A percentile compares a stretch with the other conserved stretches of the same genome.
Conservation (phyloP, 1,139 yeast species). For the Suhomyces taliae region DNA sequence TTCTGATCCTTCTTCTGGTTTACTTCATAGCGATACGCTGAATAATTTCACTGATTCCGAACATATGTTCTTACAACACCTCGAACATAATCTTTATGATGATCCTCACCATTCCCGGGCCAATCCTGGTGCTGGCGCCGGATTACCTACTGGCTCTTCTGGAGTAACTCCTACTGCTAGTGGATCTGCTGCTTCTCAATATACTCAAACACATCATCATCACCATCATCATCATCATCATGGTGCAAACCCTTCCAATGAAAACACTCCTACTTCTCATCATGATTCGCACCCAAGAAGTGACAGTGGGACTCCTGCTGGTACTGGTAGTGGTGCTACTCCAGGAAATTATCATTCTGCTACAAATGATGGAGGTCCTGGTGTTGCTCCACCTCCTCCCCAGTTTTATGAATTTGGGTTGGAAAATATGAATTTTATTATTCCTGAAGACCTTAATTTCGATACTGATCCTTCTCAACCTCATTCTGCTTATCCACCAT, state of each 20-base stretch:
- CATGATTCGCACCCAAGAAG: conserved; percentile 11
- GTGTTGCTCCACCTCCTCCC: conserved; percentile 7
- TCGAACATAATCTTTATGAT: conserved; percentile 16
- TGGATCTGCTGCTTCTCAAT: conserved; percentile 8
- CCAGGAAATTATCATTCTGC: too few relatives aligned
- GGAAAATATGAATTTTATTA: conserved; percentile 29
- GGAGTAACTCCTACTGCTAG: conserved; percentile 6
- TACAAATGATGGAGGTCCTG: neutral
- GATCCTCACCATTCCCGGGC: conserved; percentile 8
- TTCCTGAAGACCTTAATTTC: conserved; percentile 29
- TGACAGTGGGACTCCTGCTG: conserved; percentile 9
- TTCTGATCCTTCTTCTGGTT: conserved; percentile 2
- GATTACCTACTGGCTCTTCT: neutral
- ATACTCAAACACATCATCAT: conserved; percentile 11
- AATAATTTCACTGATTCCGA: conserved; percentile 15
- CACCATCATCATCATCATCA: conserved; percentile 14
- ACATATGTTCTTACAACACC: conserved; percentile 17
- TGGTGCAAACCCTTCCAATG: conserved; percentile 12
- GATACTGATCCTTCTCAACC: conserved; percentile 13
- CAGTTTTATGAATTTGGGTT: conserved; percentile 26
- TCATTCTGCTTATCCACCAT: conserved; percentile 41
- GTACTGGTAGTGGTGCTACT: neutral
- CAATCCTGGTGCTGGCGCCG: conserved; percentile 5
- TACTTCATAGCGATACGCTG: conserved; percentile 7
- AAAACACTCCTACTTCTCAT: conserved; percentile 15